Conservation (phyloP, 768 basidiomycete species). For the Favolaschia claudopus region DNA sequence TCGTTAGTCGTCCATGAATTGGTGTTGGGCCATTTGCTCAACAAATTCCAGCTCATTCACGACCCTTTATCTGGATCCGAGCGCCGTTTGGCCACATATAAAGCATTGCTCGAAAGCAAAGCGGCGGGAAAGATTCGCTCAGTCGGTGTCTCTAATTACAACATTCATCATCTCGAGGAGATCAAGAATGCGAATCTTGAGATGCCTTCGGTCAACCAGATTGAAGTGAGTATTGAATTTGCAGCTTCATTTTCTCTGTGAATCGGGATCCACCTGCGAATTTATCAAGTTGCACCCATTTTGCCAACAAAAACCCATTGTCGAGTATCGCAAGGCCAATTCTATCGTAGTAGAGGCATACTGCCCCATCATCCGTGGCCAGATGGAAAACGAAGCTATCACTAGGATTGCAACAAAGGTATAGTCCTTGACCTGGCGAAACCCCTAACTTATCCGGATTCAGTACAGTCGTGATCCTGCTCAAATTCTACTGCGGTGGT, state of each 20-base stretch:
- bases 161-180: conserved; percentile 77
- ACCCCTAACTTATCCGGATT: not conserved
- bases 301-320: conserved; percentile 83
- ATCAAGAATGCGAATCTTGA: conserved; percentile 68
- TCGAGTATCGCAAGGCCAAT: conserved; percentile 71
- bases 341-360: conserved; percentile 77
- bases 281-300: conserved; percentile 74
- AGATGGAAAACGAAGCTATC: conserved; percentile 62
- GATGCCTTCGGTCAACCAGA: conserved; percentile 80
- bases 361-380: conserved; percentile 74
- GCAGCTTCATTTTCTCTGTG: not conserved
- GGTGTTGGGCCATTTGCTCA: not conserved
- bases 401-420: conserved; percentile 68
- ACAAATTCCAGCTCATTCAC: conserved; percentile 61
- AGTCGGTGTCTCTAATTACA: conserved; percentile 87
- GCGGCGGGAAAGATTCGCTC: conserved; percentile 69
- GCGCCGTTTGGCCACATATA: conserved; percentile 74
- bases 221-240: conserved; percentile 60
- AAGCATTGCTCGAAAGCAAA: conserved; percentile 69
- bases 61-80: conserved; percentile 71
- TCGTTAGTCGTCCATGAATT: conserved; percentile 31
- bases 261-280: not conserved
- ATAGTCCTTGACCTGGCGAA: conserved; percentile 13
- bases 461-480: conserved; percentile 70
- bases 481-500: conserved; percentile 91